Percentiles rank a stretch among this genome's conserved stretches.
phyloP scores from a whole-genome alignment of 306 rosid species.

The Castanea sativa region DNA sequence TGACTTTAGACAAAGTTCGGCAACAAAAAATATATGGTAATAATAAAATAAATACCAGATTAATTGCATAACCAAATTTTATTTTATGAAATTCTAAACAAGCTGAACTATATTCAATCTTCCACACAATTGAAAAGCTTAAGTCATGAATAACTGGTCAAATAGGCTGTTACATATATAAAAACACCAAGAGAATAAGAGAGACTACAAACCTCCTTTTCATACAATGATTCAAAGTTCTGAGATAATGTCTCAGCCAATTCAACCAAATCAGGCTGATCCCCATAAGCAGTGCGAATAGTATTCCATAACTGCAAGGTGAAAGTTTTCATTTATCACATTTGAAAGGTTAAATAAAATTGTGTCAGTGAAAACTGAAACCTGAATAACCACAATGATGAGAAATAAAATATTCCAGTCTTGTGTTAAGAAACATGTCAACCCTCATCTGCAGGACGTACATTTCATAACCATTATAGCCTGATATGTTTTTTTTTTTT shows the following conservation, averaged over 20 bases:
- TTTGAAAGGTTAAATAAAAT: background rate
- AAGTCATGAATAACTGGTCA: constrained; percentile 3
- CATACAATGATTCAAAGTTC: constrained; percentile 69
- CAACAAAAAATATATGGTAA: background rate
- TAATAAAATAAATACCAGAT: background rate
- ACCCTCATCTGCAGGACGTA: background rate
- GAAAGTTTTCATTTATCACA: constrained; percentile 24
- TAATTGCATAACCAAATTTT: background rate
- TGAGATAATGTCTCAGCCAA: constrained; percentile 75
- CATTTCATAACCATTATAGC: background rate
- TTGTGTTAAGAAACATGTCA: background rate
- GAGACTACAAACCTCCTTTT: constrained; percentile 62
- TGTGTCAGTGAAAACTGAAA: background rate
- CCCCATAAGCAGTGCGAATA: constrained; percentile 78
- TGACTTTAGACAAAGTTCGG: too few species aligned
- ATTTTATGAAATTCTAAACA: background rate
- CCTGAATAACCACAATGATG: background rate
- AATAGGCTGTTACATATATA: background rate
- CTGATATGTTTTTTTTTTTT: background rate
- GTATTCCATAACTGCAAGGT: constrained; percentile 84
- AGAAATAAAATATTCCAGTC: background rate
- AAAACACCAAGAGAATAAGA: background rate
- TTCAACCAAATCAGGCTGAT: constrained; percentile 85
- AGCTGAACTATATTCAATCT: constrained; percentile 1
- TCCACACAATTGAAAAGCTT: constrained; percentile 16